Conservation (phyloP, 1,284 basidiomycete genomes). For the Lentinula novae-zelandiae region DNA sequence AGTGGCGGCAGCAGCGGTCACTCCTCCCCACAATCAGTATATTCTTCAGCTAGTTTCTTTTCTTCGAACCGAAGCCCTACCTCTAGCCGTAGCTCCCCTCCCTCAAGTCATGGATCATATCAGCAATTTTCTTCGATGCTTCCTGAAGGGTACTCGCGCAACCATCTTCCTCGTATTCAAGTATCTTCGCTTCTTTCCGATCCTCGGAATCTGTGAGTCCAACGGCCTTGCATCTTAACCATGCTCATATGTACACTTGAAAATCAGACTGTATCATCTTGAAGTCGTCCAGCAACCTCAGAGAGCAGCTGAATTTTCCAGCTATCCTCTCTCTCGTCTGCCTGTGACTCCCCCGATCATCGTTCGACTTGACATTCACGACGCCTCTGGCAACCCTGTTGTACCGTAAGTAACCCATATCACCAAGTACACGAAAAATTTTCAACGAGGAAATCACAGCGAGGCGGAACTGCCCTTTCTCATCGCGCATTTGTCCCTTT, state of each 20-base stretch:
- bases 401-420: constrained; percentile 54
- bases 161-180: constrained; percentile 43
- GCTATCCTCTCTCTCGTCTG: constrained; percentile 70
- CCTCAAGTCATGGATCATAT: constrained; percentile 35
- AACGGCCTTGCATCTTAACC: too few species aligned
- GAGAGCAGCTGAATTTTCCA: constrained; percentile 75
- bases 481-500: constrained; percentile 73
- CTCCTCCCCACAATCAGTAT: constrained; percentile 36
- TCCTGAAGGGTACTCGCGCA: constrained; percentile 28
- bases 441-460: constrained; percentile 30
- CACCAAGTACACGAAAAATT: not conserved
- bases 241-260: too few species aligned
- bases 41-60: constrained; percentile 26
- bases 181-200: constrained; percentile 52
- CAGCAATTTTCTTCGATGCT: constrained; percentile 30
- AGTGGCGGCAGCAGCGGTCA: constrained; percentile 27
- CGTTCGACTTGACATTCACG: constrained; percentile 71
- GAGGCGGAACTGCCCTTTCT: constrained; percentile 81
- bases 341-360: constrained; percentile 80
- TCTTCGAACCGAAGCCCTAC: constrained; percentile 30
- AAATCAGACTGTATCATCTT: constrained; percentile 61
- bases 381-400: constrained; percentile 60
- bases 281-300: constrained; percentile 80
- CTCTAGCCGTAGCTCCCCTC: constrained; percentile 36
- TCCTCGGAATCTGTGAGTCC: constrained; percentile 43